Conservation (phyloP, 2,329 filamentous ascomycete genomes). For the Coniella vitis region DNA sequence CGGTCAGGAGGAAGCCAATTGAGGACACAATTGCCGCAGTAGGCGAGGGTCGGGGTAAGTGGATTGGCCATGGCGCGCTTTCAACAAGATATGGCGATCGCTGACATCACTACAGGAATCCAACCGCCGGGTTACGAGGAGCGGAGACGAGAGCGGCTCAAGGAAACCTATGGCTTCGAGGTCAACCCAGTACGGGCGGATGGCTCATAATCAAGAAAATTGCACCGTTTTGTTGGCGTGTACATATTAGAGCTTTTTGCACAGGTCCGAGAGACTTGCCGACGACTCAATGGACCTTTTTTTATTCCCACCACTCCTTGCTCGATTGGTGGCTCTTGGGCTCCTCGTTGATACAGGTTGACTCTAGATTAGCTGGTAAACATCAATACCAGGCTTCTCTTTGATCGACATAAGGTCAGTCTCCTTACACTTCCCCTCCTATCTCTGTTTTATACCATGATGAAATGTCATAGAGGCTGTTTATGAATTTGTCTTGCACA, state of each 20-base stretch:
- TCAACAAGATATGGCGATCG: neutral
- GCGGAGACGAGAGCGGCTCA: slow-evolving; percentile 71
- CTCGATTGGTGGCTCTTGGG: neutral
- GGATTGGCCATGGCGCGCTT: neutral
- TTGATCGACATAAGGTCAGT: neutral
- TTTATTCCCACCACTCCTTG: neutral
- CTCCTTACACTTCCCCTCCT: neutral
- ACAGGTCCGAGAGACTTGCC: neutral
- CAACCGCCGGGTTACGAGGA: slow-evolving; percentile 77
- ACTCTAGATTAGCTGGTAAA: neutral
- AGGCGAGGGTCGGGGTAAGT: slow-evolving; percentile 79
- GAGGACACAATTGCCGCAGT: slow-evolving; percentile 76
- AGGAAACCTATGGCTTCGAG: slow-evolving; percentile 83
- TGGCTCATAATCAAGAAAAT: slow-evolving; percentile 16
- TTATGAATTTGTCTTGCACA: slow-evolving; percentile 28
- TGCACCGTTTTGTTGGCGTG: slow-evolving; percentile 6
- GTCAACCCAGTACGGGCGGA: slow-evolving; percentile 60
- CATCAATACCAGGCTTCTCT: too few species aligned
- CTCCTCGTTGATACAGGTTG: neutral
- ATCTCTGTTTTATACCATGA: slow-evolving; percentile 19
- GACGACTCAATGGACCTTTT: slow-evolving; percentile 3
- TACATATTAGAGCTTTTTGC: slow-evolving; percentile 15
- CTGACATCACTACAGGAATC: slow-evolving; percentile 53
- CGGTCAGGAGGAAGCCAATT: slow-evolving; percentile 64
- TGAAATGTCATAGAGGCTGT: slow-evolving; percentile 31